Conservation (phyloP, 2,329 filamentous ascomycete genomes). For the Basipetospora chlamydospora region DNA sequence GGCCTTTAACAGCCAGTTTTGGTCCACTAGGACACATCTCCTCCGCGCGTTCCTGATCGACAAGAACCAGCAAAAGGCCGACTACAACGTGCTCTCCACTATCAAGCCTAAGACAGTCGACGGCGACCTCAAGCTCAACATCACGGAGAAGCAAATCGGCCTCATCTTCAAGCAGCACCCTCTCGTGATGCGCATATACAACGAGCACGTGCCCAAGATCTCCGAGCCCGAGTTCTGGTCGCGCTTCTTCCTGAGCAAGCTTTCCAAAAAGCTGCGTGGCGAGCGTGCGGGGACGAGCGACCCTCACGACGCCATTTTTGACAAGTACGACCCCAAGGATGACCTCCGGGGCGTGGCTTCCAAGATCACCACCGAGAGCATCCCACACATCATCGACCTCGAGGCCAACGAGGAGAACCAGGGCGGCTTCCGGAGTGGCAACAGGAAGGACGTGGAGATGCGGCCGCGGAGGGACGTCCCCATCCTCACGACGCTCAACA, state of each 20-base stretch:
- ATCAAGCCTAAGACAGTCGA: constrained; percentile 70
- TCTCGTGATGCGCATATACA: constrained; percentile 76
- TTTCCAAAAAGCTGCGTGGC: constrained; percentile 84
- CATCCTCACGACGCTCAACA: constrained; percentile 80
- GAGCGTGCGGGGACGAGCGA: constrained; percentile 73
- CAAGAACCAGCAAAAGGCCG: constrained; percentile 67
- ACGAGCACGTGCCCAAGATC: constrained; percentile 77
- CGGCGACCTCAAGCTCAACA: constrained; percentile 62
- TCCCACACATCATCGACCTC: constrained; percentile 83
- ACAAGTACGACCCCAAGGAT: constrained; percentile 68
- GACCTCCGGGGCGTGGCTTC: constrained; percentile 39
- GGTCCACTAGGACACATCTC: constrained; percentile 75
- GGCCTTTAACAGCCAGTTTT: constrained; percentile 85
- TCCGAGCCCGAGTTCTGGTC: constrained; percentile 80
- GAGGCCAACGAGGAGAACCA: constrained; percentile 93
- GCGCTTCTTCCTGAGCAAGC: constrained; percentile 77
- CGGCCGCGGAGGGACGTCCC: constrained; percentile 67
- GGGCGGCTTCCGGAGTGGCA: constrained; percentile 67
- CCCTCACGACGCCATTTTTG: constrained; percentile 62
- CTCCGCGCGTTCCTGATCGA: constrained; percentile 86
- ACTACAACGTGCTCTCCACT: constrained; percentile 86
- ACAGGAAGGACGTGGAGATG: constrained; percentile 84
- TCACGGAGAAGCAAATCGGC: constrained; percentile 83
- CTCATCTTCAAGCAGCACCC: constrained; percentile 90
- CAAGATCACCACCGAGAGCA: constrained; percentile 44